Conservation (phyloP, 176 grass and related monocot species). For the Sorghum bicolor region DNA sequence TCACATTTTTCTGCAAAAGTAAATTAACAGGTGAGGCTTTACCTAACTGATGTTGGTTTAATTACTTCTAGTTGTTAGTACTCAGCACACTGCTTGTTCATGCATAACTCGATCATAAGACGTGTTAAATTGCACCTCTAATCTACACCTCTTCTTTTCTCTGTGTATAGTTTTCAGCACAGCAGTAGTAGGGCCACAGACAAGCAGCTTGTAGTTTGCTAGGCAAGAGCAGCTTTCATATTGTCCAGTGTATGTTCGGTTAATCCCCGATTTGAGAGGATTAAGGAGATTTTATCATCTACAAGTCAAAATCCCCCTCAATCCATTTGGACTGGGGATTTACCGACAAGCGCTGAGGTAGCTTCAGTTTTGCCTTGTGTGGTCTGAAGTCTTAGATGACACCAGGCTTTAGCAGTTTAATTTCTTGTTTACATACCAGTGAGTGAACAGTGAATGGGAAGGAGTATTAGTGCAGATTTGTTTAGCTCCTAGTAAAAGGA, state of each 20-base stretch:
- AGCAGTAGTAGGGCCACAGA: background rate
- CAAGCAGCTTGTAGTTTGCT: too few relatives aligned
- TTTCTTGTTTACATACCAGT: background rate
- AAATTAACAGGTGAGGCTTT: background rate
- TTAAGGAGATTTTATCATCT: too few relatives aligned
- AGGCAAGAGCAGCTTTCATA: too few relatives aligned
- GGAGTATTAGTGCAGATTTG: background rate
- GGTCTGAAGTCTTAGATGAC: background rate
- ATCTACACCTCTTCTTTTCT: too few relatives aligned
- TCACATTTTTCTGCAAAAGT: background rate
- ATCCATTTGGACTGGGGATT: too few relatives aligned
- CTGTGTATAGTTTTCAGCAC: too few relatives aligned
- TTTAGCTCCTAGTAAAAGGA: background rate
- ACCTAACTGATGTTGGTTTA: background rate
- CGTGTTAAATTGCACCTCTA: background rate
- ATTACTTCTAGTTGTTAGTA: background rate
- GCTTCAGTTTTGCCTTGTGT: background rate
- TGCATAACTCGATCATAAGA: background rate
- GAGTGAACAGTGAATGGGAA: background rate
- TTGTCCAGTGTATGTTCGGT: too few relatives aligned
- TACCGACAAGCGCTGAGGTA: too few relatives aligned
- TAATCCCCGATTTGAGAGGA: too few relatives aligned
- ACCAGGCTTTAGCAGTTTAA: background rate
- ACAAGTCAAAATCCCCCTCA: too few relatives aligned
- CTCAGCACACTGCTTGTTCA: background rate